Evolutionary conservation across 2,329 filamentous ascomycete genomes (phyloP), one percentile per base, ranked within the genome.

Genomic region (Mariannaea elegans): DNA sequence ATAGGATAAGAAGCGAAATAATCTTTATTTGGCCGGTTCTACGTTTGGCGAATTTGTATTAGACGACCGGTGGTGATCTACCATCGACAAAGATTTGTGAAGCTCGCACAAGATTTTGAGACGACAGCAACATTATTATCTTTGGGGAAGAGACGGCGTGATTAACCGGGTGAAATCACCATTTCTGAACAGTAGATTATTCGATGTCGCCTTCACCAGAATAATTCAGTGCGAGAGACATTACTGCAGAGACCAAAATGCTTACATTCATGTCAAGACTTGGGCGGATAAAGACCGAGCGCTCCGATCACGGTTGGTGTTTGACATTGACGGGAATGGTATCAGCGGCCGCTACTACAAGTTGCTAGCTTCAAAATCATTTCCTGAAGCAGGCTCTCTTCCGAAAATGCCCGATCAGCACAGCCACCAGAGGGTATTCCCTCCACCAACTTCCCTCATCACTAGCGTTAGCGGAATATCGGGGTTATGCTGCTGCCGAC

Each of bases 1-100:
- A 0, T 88, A 84, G 84, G 70, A 80, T 0, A 45, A 74, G 6
- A 88, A 88, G 64, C 64, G 63, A 2, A 79, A 82, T 32, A 80
- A 78, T 2, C 66, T 87, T 0, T 87, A 87, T 68, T 88, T 85
- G 86, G 79, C 81, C 0, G 85, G 85, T 0, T 84, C 81, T 0
- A 85, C 78, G 0, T 86, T 84, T 0, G 85, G 84, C 2, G 83
- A 78, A 0, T 79, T 73, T 36, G 73, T 71, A 0, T 60, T 62
- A 0, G 68, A 73, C 9, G 62, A 70, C 2, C 54, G 68, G 0
- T 85, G 82, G 82, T 63, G 1, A 48, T 70, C 1, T 79, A 76
- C 38, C 84, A 87, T 18, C 78, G 84, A 1, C 82, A 85, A 65
- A 68, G 82, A 59, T 77, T 82, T 57, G 75, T 81, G 2, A 39